Evolutionary conservation across 345 rosid species (phyloP).

Genomic region (Acer saccharum): DNA sequence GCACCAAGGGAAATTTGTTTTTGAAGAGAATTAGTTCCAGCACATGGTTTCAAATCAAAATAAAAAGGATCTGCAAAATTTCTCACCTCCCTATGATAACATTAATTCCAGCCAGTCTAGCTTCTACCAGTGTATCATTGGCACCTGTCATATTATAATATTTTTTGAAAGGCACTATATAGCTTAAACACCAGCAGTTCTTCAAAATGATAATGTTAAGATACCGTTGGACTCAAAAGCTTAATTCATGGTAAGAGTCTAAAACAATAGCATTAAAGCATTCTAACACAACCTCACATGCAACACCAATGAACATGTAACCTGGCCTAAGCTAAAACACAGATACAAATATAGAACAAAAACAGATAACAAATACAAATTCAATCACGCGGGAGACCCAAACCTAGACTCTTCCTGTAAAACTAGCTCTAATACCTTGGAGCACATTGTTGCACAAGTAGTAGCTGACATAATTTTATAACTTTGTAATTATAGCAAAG

Average conservation of each 20-base stretch:
- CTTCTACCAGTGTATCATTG: slow-evolving; percentile 51
- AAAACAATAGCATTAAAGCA: not conserved
- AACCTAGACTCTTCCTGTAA: not conserved
- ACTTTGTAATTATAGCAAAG: not conserved
- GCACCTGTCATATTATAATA: slow-evolving; percentile 35
- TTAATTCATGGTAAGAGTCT: not conserved
- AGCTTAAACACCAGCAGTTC: not conserved
- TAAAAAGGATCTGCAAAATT: slow-evolving; percentile 11
- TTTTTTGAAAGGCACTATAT: not conserved
- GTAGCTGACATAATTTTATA: not conserved
- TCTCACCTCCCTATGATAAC: slow-evolving; percentile 78
- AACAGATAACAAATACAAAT: not conserved
- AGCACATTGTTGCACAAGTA: not conserved
- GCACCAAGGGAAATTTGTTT: slow-evolving; percentile 17
- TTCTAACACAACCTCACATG: not conserved
- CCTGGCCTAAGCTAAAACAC: not conserved
- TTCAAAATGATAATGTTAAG: not conserved
- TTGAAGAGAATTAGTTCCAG: slow-evolving; percentile 20
- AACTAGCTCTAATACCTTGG: not conserved
- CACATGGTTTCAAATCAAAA: slow-evolving; percentile 2
- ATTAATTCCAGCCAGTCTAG: slow-evolving; percentile 76
- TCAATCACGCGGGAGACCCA: not conserved
- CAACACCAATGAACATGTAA: not conserved
- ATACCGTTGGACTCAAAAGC: not conserved
- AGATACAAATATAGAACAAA: not conserved